These are phyloP conservation scores for Botryotinia narcissicola DNA, from an alignment of 2,329 filamentous ascomycete genomes.

Conservation along the genomic window DNA sequence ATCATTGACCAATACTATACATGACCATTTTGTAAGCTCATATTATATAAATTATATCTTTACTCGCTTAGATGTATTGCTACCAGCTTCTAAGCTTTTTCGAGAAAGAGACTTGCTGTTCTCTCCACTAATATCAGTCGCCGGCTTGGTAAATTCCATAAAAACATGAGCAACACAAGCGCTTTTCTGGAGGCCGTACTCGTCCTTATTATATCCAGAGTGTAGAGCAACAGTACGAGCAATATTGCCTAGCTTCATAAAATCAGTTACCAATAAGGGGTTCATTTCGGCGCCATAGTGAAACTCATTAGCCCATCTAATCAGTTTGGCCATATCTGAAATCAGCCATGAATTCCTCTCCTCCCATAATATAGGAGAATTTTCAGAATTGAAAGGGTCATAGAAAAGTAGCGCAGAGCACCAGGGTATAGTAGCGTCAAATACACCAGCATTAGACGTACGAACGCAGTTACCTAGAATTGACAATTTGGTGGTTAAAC, in stretches of 20 bases:
- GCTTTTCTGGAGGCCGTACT: background rate
- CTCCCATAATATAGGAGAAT: background rate
- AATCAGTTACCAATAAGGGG: background rate
- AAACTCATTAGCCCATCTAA: background rate
- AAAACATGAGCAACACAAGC: background rate
- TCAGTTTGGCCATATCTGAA: background rate
- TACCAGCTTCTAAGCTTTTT: background rate
- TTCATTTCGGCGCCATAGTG: conserved; percentile 1
- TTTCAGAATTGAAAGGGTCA: background rate
- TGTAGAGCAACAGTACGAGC: background rate
- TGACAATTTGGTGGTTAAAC: background rate
- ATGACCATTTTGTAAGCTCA: background rate
- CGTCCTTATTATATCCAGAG: background rate
- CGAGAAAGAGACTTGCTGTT: background rate
- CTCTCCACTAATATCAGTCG: background rate
- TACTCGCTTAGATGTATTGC: conserved; percentile 2
- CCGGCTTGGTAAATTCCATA: background rate
- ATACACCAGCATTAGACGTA: background rate
- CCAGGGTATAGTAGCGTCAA: background rate
- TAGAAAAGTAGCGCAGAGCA: background rate
- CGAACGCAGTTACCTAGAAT: background rate
- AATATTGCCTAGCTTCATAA: background rate
- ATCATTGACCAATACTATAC: background rate
- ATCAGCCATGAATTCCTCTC: background rate
- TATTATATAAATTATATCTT: background rate